Evolutionary conservation across 257 asterid species (phyloP), one percentile per base, ranked within the genome.

Genomic region (Lavandula angustifolia): DNA sequence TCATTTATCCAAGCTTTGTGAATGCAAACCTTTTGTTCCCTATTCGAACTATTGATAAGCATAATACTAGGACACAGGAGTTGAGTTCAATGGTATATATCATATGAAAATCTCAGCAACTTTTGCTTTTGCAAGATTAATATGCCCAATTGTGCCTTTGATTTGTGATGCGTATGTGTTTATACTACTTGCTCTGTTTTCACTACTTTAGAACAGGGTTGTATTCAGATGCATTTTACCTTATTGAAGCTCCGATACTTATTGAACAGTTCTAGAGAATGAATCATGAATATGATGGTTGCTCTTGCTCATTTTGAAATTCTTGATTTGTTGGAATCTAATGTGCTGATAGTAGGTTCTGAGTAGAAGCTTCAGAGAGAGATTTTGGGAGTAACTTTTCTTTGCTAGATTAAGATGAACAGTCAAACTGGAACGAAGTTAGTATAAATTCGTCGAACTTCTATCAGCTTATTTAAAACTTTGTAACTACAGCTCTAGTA

Each of bases 381-480:
- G 3, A 22, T 22, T 22, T 22, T 22, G 27, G 27, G 27, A 22
- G 27, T 22, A 22, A 22, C 27, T 22, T 22, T 22, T 22, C 27
- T 22, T 3, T 3, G 10, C 55, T 27, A 9, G 53, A 72, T 10
- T 3, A 27, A 32, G 27, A 56, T 6, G 29, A 10, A 43, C 22
- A 14, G n/a, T 48, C 9, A 49, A 60, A 67, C 32, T 33, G 56
- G 44, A 60, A 67, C 54, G 37, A 55, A 33, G 13, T 12, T 37
- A 7, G 9, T 2, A 40, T 7, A 42, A 42, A 44, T 1, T 44
- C 18, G 17, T 42, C 27, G 1, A 41, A 16, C 14, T 56, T 50
- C 10, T 60, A 48, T 17, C 69, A 69, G 29, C 66, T 66, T 62
- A 69, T 73, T 66, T 40, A 66, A 70, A 56, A 13, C 2, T 16